phyloP scores from a whole-genome alignment of 2,329 filamentous ascomycete species.

The Ilyonectria robusta region DNA sequence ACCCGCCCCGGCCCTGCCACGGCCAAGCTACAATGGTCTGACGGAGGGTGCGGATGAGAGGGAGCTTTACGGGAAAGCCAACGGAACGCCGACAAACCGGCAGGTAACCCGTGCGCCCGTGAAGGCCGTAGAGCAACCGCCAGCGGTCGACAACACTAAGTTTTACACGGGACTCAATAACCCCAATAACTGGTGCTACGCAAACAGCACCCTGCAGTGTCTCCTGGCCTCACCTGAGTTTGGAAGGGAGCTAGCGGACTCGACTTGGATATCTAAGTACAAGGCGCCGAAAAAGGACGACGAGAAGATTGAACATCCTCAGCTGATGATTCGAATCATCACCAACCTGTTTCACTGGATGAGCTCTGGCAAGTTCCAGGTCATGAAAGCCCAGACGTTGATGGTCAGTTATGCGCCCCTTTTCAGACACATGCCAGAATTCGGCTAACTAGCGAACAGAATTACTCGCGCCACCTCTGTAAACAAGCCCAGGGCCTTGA shows the following conservation, averaged over 20 bases:
- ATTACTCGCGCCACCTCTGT: constrained; percentile 65
- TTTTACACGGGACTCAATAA: constrained; percentile 79
- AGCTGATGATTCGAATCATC: constrained; percentile 72
- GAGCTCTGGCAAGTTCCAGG: constrained; percentile 62
- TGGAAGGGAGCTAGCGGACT: constrained; percentile 73
- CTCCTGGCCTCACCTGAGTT: constrained; percentile 81
- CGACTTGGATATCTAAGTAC: constrained; percentile 73
- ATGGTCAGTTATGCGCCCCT: constrained; percentile 62
- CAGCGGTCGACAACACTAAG: constrained; percentile 55
- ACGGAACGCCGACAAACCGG: constrained; percentile 56
- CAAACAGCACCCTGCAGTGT: constrained; percentile 91
- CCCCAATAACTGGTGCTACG: constrained; percentile 88
- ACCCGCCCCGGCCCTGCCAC: constrained; percentile 77
- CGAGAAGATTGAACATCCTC: constrained; percentile 66
- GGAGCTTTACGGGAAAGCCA: constrained; percentile 56
- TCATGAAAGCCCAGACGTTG: constrained; percentile 69
- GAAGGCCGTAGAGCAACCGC: constrained; percentile 60
- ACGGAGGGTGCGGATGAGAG: constrained; percentile 55
- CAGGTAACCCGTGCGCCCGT: constrained; percentile 54
- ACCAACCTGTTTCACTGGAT: constrained; percentile 73
- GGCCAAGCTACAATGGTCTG: constrained; percentile 86
- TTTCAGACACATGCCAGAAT: constrained; percentile 24
- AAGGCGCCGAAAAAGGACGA: constrained; percentile 77
- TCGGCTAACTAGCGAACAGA: constrained; percentile 55
- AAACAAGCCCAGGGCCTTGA: constrained; percentile 51